Conservation (phyloP, 495 filamentous ascomycete species). For the Penicillium roqueforti region DNA sequence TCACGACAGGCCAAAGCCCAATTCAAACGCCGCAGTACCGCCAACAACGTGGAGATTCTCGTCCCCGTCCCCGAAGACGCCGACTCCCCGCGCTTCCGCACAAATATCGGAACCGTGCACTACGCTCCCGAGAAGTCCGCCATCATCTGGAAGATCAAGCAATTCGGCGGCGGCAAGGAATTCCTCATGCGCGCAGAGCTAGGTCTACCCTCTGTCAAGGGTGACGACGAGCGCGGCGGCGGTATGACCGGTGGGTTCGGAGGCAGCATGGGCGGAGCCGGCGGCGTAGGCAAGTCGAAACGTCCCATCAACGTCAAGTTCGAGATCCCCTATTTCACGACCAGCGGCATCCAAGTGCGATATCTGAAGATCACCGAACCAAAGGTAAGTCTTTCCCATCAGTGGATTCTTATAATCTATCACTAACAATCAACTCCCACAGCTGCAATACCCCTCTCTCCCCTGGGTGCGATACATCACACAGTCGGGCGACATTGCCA, state of each 20-base stretch:
- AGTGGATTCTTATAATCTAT: neutral
- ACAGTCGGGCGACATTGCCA: slow-evolving; percentile 91
- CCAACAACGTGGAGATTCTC: slow-evolving; percentile 98
- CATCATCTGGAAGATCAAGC: slow-evolving; percentile 99
- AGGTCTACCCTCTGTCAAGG: slow-evolving; percentile 87
- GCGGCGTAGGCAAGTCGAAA: slow-evolving; percentile 73
- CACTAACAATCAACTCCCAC: neutral
- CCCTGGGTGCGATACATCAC: slow-evolving; percentile 99
- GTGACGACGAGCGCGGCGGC: slow-evolving; percentile 92
- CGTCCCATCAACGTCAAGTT: slow-evolving; percentile 98
- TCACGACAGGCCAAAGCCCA: slow-evolving; percentile 73
- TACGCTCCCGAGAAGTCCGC: slow-evolving; percentile 97
- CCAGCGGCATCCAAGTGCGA: slow-evolving; percentile 94
- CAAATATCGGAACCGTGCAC: slow-evolving; percentile 96
- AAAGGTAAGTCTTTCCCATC: slow-evolving; percentile 62
- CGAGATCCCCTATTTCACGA: slow-evolving; percentile 99
- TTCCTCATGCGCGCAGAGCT: slow-evolving; percentile 99
- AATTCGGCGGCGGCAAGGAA: slow-evolving; percentile 96
- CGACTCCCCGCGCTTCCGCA: slow-evolving; percentile 93
- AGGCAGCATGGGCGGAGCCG: slow-evolving; percentile 81
- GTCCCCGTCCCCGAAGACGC: slow-evolving; percentile 98
- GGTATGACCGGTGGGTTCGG: slow-evolving; percentile 96
- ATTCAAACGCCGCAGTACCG: slow-evolving; percentile 96
- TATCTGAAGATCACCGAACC: slow-evolving; percentile 99
- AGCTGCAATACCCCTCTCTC: slow-evolving; percentile 96